Conservation (phyloP, 2,329 filamentous ascomycete species). For the Alternaria sp. region DNA sequence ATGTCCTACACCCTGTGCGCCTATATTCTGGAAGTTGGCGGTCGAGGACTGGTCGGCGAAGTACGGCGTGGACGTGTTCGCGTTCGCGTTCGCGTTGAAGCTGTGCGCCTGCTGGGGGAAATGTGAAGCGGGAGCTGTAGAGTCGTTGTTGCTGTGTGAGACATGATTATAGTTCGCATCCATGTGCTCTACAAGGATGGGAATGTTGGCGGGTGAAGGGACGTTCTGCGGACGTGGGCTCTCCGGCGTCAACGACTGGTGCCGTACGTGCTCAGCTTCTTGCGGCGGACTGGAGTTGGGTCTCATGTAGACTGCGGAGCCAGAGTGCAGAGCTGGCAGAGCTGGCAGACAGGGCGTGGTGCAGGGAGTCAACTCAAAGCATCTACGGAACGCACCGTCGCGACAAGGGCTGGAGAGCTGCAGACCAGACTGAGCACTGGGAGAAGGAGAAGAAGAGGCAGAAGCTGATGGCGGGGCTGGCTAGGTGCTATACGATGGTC, state of each 20-base stretch:
- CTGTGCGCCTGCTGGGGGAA: slow-evolving; percentile 47
- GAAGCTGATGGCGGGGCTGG: slow-evolving; percentile 27
- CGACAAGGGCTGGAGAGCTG: slow-evolving; percentile 25
- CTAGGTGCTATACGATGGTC: slow-evolving; percentile 24
- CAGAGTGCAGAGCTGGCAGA: slow-evolving; percentile 31
- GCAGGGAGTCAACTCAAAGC: slow-evolving; percentile 29
- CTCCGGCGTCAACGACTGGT: slow-evolving; percentile 72
- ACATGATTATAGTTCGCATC: slow-evolving; percentile 75
- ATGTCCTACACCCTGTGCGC: slow-evolving; percentile 35
- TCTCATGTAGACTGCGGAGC: slow-evolving; percentile 60
- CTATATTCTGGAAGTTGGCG: slow-evolving; percentile 35
- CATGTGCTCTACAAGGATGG: slow-evolving; percentile 74
- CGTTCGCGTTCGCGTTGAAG: slow-evolving; percentile 29
- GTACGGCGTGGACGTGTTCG: slow-evolving; percentile 42
- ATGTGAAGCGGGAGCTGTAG: slow-evolving; percentile 38
- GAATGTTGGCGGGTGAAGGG: slow-evolving; percentile 72
- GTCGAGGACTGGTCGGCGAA: slow-evolving; percentile 40
- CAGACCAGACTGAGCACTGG: slow-evolving; percentile 12
- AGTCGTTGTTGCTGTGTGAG: slow-evolving; percentile 64
- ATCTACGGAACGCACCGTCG: slow-evolving; percentile 31
- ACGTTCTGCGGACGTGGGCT: slow-evolving; percentile 75
- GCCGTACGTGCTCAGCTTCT: slow-evolving; percentile 68
- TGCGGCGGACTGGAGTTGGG: slow-evolving; percentile 62
- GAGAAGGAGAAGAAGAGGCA: slow-evolving; percentile 8
- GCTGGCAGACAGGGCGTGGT: slow-evolving; percentile 22